Conservation (phyloP, 164 flowering plant genomes). For the Sextonia rubra region DNA sequence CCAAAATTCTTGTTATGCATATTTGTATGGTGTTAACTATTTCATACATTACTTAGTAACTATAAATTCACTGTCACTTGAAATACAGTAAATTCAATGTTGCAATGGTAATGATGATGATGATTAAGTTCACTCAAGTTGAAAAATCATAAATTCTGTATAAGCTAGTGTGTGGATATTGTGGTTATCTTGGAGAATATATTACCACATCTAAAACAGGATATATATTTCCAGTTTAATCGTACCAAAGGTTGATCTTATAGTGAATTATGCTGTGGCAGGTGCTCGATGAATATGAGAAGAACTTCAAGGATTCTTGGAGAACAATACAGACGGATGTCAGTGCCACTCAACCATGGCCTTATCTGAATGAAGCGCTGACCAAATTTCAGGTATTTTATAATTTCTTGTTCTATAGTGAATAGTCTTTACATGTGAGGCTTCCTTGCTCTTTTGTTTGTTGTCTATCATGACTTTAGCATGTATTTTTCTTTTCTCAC, state of each 20-base stretch:
- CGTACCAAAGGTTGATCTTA: neutral
- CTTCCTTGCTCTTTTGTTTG: neutral
- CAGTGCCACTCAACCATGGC: constrained; percentile 60
- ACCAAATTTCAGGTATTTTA: constrained; percentile 72
- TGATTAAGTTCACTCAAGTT: too few species aligned
- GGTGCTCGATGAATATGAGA: constrained; percentile 91
- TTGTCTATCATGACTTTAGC: neutral
- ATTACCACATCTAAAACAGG: too few species aligned
- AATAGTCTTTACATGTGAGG: neutral
- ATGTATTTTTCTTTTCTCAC: neutral
- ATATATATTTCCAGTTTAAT: too few species aligned
- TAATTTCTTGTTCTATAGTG: neutral
- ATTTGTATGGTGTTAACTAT: too few species aligned
- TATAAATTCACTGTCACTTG: too few species aligned
- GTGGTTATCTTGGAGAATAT: too few species aligned
- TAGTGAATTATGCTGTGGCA: constrained; percentile 14
- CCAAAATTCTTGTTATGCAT: too few species aligned
- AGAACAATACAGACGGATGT: constrained; percentile 53
- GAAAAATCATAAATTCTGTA: too few species aligned
- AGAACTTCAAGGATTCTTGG: constrained; percentile 90
- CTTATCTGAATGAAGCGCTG: constrained; percentile 74
- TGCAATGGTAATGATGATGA: too few species aligned
- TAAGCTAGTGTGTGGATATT: too few species aligned
- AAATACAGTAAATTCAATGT: too few species aligned
- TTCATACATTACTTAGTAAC: too few species aligned